These are phyloP conservation scores for Picochlorum sp. DNA, from an alignment of 139 green algal genomes.

Conservation along the genomic window DNA sequence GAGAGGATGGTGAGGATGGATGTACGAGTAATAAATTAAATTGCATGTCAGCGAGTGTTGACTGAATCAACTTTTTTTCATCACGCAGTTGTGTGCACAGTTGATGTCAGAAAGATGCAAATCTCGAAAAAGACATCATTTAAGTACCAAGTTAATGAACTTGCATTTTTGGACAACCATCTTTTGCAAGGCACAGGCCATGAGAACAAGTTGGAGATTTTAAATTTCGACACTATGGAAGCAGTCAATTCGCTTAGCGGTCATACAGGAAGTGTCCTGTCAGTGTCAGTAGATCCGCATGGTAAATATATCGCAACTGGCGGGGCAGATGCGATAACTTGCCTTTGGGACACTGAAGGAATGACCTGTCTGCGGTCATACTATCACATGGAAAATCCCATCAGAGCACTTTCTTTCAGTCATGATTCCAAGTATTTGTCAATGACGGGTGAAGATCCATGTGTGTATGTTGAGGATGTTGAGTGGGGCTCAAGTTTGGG, in stretches of 20 bases:
- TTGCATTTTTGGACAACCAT: slow-evolving; percentile 1
- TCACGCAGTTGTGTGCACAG: slow-evolving; percentile 9
- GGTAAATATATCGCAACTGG: slow-evolving; percentile 17
- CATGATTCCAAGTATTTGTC: slow-evolving; percentile 24
- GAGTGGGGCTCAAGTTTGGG: slow-evolving; percentile 5
- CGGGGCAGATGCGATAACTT: slow-evolving; percentile 13
- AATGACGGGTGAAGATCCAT: slow-evolving; percentile 16
- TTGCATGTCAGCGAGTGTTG: neutral
- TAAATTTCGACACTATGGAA: slow-evolving; percentile 11
- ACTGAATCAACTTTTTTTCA: neutral
- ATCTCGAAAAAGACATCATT: slow-evolving; percentile 9
- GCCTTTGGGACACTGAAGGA: slow-evolving; percentile 20
- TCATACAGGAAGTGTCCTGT: slow-evolving; percentile 11
- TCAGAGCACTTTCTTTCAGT: slow-evolving; percentile 13
- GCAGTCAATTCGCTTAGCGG: neutral
- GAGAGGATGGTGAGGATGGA: neutral
- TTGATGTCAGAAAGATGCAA: slow-evolving; percentile 23
- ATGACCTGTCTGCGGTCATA: slow-evolving; percentile 11
- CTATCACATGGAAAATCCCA: slow-evolving; percentile 15
- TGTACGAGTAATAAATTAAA: neutral
- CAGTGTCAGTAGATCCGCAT: slow-evolving; percentile 6
- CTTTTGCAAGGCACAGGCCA: slow-evolving; percentile 13
- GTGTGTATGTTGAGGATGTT: slow-evolving; percentile 19
- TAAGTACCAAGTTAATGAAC: slow-evolving; percentile 21
- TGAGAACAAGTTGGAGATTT: slow-evolving; percentile 6